Percentiles rank a stretch among this genome's conserved stretches.
Conservation (phyloP, 371 early-diverging fungal genomes). For the Parasitella parasitica region DNA sequence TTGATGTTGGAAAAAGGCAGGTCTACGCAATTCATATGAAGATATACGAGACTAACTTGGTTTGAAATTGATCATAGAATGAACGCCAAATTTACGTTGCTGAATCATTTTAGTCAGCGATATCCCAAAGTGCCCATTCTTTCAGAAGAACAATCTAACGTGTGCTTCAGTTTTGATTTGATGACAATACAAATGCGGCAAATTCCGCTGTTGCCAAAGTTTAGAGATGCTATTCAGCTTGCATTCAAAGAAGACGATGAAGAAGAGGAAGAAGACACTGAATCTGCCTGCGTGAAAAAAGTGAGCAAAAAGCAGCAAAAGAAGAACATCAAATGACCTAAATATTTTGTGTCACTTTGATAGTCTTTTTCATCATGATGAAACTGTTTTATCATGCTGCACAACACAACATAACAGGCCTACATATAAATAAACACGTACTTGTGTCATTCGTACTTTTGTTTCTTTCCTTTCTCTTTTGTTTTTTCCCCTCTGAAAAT, state of each 20-base stretch:
- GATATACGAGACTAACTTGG: neutral
- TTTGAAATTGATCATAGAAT: conserved; percentile 45
- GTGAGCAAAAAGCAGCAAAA: neutral
- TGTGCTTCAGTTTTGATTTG: conserved; percentile 84
- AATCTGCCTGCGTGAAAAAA: neutral
- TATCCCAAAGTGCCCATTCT: conserved; percentile 82
- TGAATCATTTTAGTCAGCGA: conserved; percentile 99
- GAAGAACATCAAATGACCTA: conserved; percentile 4
- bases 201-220: conserved; percentile 63
- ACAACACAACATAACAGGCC: neutral
- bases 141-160: conserved; percentile 43
- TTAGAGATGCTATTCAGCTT: conserved; percentile 53
- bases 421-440: conserved; percentile 2
- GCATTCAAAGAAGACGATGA: conserved; percentile 57
- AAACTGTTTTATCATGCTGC: conserved; percentile 15
- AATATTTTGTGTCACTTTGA: neutral
- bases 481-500: neutral
- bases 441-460: neutral
- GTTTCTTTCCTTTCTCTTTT: neutral
- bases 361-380: conserved; percentile 12
- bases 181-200: conserved; percentile 69
- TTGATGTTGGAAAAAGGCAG: conserved; percentile 73
- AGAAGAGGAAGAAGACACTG: conserved; percentile 24
- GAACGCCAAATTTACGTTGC: conserved; percentile 78
- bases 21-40: neutral